A percentile compares a stretch with the other conserved stretches of the same genome.
phyloP scores from a whole-genome alignment of 2,329 filamentous ascomycete species.

The Dryadomyces quercivorus region DNA sequence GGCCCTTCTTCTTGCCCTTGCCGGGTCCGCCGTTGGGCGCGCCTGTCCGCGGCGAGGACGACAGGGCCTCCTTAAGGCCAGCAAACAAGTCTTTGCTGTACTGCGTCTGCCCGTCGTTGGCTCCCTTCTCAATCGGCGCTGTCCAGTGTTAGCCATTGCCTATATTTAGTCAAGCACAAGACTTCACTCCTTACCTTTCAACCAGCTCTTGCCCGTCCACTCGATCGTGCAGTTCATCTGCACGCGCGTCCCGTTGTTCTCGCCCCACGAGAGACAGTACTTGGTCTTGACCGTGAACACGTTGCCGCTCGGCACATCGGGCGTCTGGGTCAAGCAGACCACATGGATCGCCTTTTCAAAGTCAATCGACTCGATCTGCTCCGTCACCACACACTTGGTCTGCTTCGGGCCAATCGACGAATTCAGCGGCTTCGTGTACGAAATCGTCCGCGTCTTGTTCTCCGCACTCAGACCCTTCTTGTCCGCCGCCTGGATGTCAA shows the following conservation, averaged over 20 bases:
- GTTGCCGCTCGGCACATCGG: constrained; percentile 89
- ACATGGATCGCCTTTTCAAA: constrained; percentile 78
- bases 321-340: constrained; percentile 74
- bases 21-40: constrained; percentile 28
- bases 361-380: constrained; percentile 74
- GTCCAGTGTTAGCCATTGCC: not conserved
- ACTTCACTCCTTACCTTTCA: constrained; percentile 54
- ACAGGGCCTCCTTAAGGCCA: constrained; percentile 60
- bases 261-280: constrained; percentile 88
- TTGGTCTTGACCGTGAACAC: constrained; percentile 86
- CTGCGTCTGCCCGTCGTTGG: constrained; percentile 74
- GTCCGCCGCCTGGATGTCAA: constrained; percentile 78
- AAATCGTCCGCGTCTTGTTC: constrained; percentile 61
- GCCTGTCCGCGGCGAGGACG: constrained; percentile 44
- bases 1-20: constrained; percentile 51
- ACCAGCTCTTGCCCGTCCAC: constrained; percentile 96
- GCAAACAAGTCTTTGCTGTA: constrained; percentile 74
- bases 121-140: constrained; percentile 94
- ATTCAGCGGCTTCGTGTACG: constrained; percentile 84
- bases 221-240: constrained; percentile 85
- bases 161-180: not conserved
- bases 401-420: constrained; percentile 80
- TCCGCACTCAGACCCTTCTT: constrained; percentile 67
- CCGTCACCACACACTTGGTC: constrained; percentile 85
- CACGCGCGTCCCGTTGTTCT: constrained; percentile 72